Conservation (phyloP, 192 early-diverging fungal genomes). For the Dissophora globulifera region DNA sequence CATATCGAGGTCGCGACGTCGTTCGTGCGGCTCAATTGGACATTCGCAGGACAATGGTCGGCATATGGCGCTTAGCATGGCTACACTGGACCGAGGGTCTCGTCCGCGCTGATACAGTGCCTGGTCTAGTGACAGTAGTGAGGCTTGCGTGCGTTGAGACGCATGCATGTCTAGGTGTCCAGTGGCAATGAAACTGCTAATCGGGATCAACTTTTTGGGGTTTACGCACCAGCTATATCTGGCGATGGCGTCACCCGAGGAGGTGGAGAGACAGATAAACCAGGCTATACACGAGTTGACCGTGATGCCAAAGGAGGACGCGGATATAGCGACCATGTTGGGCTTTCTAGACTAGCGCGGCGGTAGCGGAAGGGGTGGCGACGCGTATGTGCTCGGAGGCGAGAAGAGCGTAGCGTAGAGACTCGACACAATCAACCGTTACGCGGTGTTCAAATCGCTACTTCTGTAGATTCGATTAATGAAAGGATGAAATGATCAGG, state of each 20-base stretch:
- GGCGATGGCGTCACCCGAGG: constrained; percentile 65
- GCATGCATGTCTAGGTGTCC: constrained; percentile 63
- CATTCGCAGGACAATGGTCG: constrained; percentile 3
- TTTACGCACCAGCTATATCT: constrained; percentile 74
- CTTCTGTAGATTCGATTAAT: too few relatives aligned
- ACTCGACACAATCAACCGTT: constrained; percentile 90
- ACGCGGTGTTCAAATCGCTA: constrained; percentile 89
- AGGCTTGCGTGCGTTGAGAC: constrained; percentile 56
- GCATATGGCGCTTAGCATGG: constrained; percentile 13
- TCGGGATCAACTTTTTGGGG: constrained; percentile 78
- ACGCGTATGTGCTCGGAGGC: constrained; percentile 45
- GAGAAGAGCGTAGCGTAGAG: constrained; percentile 65
- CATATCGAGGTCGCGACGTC: constrained; percentile 27
- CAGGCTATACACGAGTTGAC: constrained; percentile 48
- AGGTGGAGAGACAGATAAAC: constrained; percentile 54
- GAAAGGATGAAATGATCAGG: too few relatives aligned
- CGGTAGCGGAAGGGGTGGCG: too few relatives aligned
- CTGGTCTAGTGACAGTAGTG: constrained; percentile 60
- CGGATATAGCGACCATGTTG: constrained; percentile 20
- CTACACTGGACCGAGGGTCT: constrained; percentile 1
- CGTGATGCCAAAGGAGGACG: constrained; percentile 52
- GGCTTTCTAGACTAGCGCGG: constrained; percentile 52
- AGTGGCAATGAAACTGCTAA: constrained; percentile 77
- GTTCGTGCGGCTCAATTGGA: constrained; percentile 20
- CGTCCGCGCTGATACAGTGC: constrained; percentile 29